Base-by-base conservation (phyloP, 441 rosid species). In the Erodium texanum region DNA sequence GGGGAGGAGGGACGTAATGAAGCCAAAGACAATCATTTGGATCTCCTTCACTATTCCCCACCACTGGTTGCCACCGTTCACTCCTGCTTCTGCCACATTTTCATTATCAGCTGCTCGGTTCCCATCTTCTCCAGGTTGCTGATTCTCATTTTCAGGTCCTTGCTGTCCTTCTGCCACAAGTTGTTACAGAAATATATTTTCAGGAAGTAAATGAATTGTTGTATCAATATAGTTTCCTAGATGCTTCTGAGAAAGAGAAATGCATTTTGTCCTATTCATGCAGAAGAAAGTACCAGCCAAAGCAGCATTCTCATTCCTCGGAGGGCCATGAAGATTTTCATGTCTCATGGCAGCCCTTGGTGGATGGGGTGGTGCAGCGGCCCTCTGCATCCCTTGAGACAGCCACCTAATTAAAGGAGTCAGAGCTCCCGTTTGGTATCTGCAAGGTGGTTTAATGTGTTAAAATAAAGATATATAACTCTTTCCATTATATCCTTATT, bases 31-130 rank as follows among this genome's bases (percentile, higher is more conserved):
- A 11, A 94, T 87, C 96, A 94, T 88, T 77, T 94, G 97, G 76
- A 94, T 86, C 84, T 94, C 99, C 82, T 87, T 94, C 65, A 88
- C 86, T 62, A 94, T 86, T 68, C 89, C 94, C 99, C 99, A 92
- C 99, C 96, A 89, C 19, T 79, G 84, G 50, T 89, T 88, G 66
- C 90, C 92, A 29, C 76, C 86, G 45, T 86, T 70, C 15, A 71
- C 90, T 20, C 71, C 81, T 2, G 76, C 76, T 38, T 76, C 86
- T 41, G 73, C 84, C 0, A 70, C 82, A 64, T 86, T 88, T 67
- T 71, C 89, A 71, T 88, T 86, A 73, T 77, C 92, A 63, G 65
- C 85, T 41, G 66, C 86, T 68, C 7, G 80, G 74, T 89, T 77
- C 56, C 76, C 87, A 1, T 82, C 81, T 64, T 72, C 83, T 10